Evolutionary conservation across 441 rosid species (phyloP).

Genomic region (Pelargonium myrrhifolium): DNA sequence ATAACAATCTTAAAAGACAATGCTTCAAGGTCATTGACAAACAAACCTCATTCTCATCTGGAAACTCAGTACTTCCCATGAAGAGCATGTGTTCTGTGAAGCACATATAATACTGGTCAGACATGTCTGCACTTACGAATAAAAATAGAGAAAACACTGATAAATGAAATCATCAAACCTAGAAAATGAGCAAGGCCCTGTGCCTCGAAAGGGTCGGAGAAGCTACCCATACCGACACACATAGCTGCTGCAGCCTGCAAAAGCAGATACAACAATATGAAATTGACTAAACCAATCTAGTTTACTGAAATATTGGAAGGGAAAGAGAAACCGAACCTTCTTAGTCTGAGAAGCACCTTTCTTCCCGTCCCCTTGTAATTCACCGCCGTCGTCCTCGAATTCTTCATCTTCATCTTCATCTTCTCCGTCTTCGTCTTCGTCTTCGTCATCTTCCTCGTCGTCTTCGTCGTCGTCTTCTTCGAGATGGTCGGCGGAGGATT

Average conservation of each 20-base stretch:
- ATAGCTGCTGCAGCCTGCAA: slow-evolving; percentile 96
- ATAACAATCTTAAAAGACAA: too few relatives aligned
- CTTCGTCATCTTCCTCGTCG: slow-evolving; percentile 25
- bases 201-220: slow-evolving; percentile 84
- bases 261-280: background rate
- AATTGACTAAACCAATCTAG: background rate
- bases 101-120: slow-evolving; percentile 3
- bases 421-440: slow-evolving; percentile 24
- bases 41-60: slow-evolving; percentile 94
- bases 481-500: slow-evolving; percentile 22
- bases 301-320: background rate
- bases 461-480: slow-evolving; percentile 26
- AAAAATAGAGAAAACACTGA: background rate
- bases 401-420: slow-evolving; percentile 25
- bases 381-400: slow-evolving; percentile 17
- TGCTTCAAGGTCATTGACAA: slow-evolving; percentile 8
- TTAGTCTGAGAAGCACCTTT: slow-evolving; percentile 48
- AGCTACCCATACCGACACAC: slow-evolving; percentile 97
- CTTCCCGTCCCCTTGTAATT: slow-evolving; percentile 18
- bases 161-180: slow-evolving; percentile 35
- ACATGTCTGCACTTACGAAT: background rate
- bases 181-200: slow-evolving; percentile 96
- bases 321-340: slow-evolving; percentile 45
- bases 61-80: slow-evolving; percentile 91
- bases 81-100: slow-evolving; percentile 92